Conservation (phyloP, 495 filamentous ascomycete genomes). For the Astrothelium macrocarpum region DNA sequence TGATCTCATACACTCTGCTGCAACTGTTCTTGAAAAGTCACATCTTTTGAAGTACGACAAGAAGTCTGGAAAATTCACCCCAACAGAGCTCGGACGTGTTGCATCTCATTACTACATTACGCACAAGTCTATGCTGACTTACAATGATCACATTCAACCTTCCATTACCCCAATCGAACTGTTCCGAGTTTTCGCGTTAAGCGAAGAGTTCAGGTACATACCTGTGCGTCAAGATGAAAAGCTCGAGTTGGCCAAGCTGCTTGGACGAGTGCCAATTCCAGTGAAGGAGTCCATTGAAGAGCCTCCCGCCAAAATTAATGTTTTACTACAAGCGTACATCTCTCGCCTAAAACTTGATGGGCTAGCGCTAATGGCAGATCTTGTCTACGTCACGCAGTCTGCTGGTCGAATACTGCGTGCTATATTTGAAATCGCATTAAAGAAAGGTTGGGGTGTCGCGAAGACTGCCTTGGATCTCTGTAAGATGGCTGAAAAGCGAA, state of each 20-base stretch:
- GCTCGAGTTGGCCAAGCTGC: slow-evolving; percentile 83
- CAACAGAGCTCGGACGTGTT: slow-evolving; percentile 89
- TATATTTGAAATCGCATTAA: slow-evolving; percentile 91
- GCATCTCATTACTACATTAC: slow-evolving; percentile 98
- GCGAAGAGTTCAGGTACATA: slow-evolving; percentile 98
- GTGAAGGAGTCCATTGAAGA: slow-evolving; percentile 98
- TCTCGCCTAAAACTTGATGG: slow-evolving; percentile 90
- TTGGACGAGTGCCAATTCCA: slow-evolving; percentile 82
- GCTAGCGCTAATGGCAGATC: slow-evolving; percentile 91
- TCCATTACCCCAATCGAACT: slow-evolving; percentile 85
- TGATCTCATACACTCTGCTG: slow-evolving; percentile 91
- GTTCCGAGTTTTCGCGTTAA: slow-evolving; percentile 95
- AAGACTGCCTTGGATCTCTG: slow-evolving; percentile 90
- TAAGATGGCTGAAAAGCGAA: slow-evolving; percentile 98
- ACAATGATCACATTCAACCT: slow-evolving; percentile 91
- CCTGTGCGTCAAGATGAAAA: slow-evolving; percentile 97
- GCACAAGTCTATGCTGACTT: slow-evolving; percentile 89
- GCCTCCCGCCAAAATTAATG: slow-evolving; percentile 96
- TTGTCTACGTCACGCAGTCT: slow-evolving; percentile 98
- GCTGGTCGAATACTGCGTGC: slow-evolving; percentile 92
- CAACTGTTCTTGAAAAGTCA: slow-evolving; percentile 74
- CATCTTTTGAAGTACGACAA: slow-evolving; percentile 92
- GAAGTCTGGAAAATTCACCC: slow-evolving; percentile 76
- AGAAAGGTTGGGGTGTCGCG: slow-evolving; percentile 93
- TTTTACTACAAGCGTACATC: slow-evolving; percentile 95